phyloP scores from a whole-genome alignment of 2,329 filamentous ascomycete species.

The Penicillium sp. region DNA sequence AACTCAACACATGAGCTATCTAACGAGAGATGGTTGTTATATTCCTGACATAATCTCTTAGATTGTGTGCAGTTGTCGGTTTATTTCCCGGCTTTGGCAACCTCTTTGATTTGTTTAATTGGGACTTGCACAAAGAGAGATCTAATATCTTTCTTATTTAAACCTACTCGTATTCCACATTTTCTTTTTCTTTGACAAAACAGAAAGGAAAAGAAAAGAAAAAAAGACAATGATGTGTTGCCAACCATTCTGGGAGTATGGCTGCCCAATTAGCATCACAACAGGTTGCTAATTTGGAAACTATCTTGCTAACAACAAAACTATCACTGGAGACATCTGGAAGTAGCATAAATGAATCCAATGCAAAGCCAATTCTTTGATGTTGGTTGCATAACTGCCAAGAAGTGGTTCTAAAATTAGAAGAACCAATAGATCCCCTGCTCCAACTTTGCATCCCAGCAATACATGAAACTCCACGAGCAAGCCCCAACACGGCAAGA shows the following conservation, averaged over 20 bases:
- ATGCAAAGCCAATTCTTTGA: neutral
- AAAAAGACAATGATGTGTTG: neutral
- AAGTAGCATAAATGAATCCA: neutral
- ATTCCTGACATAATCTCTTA: neutral
- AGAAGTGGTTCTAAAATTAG: slow-evolving; percentile 1
- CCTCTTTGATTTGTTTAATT: neutral
- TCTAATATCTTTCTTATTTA: neutral
- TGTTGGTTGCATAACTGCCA: neutral
- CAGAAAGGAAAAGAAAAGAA: neutral
- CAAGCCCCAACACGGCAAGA: neutral
- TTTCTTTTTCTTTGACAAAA: neutral
- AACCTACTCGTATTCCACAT: neutral
- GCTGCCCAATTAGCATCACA: neutral
- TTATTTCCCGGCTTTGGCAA: neutral
- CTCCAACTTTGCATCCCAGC: neutral
- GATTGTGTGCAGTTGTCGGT: neutral
- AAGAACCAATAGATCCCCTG: neutral
- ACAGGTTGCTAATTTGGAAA: neutral
- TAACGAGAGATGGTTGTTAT: neutral
- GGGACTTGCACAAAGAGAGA: neutral
- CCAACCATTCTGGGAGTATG: neutral
- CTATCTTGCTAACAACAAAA: neutral
- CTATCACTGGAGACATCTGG: neutral
- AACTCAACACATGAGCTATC: no score
- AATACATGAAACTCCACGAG: neutral